Base-by-base conservation (phyloP, 129 eudicot species). In the Artemisia tridentata region DNA sequence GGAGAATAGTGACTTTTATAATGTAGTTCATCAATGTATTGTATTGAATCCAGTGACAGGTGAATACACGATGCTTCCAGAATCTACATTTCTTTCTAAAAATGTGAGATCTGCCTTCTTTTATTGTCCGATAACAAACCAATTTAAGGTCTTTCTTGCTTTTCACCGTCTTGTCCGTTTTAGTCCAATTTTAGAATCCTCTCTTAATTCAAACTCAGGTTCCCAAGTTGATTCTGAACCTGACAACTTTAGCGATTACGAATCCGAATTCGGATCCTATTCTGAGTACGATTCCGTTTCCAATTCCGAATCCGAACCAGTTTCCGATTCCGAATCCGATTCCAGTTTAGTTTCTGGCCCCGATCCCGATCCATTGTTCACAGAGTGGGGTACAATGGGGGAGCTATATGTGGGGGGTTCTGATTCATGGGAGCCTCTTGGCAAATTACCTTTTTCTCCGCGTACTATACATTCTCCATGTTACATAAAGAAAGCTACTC, bases 41-140 rank as follows among this genome's bases (percentile, higher is more conserved):
- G 74, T 75, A 14, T 75, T 58, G 27, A 75, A 68, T 68, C 80
- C 69, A 1, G 74, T 55, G 29, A 75, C 74, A 19, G 80, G 80
- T 67, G 74, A 75, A 68, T 75, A 75, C 17, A 58, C 15, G 14
- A 17, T 17, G 10, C 74, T 75, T 75, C 80, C 80, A 3, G 63
- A 67, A 47, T 12, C 68, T 3, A 8, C 16, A 20, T 5, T 0
- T 67, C 52, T 11, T 59, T 31, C 51, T 68, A 48, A 6, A 76
- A 18, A 68, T 10, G 47, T 20, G 16, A 47, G 17, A 15, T 67
- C 68, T 50, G 74, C 80, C 11, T 48, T 76, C 20, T 67, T 29
- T 49, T 60, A 46, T 53, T 47, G 25, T 48, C 80, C 68, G 0
- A 50, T 3, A 8, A 12, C 74, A 8, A 49, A 31, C 23, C 69